Evolutionary conservation across 2,329 filamentous ascomycete species (phyloP).

Genomic region (Coniochaeta sp.): DNA sequence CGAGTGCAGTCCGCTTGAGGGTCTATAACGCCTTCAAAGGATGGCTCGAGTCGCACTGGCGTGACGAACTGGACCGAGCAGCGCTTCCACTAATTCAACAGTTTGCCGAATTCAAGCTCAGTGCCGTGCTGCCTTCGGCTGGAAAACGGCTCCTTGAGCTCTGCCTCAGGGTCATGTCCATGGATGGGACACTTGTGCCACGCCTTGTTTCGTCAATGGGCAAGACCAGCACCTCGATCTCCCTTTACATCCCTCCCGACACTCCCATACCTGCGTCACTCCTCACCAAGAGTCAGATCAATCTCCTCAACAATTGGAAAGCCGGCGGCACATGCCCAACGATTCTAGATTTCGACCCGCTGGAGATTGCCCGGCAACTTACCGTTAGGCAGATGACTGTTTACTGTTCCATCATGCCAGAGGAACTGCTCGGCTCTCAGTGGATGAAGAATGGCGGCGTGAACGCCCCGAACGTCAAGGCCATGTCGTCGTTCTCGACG

Average conservation of each 20-base stretch:
- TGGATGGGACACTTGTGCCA: slow-evolving; percentile 70
- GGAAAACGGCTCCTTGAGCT: slow-evolving; percentile 76
- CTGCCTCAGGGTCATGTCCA: slow-evolving; percentile 65
- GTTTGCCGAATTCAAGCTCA: slow-evolving; percentile 72
- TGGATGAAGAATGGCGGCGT: slow-evolving; percentile 86
- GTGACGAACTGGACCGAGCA: slow-evolving; percentile 68
- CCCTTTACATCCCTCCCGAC: slow-evolving; percentile 64
- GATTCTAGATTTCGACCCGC: slow-evolving; percentile 83
- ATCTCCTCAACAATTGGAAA: slow-evolving; percentile 67
- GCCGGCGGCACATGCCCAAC: slow-evolving; percentile 61
- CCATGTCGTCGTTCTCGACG: slow-evolving; percentile 88
- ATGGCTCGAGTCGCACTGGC: slow-evolving; percentile 96
- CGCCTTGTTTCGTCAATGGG: slow-evolving; percentile 79
- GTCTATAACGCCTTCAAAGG: slow-evolving; percentile 97
- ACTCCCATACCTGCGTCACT: slow-evolving; percentile 62
- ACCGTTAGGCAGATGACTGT: slow-evolving; percentile 87
- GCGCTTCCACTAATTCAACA: slow-evolving; percentile 69
- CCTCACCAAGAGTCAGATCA: slow-evolving; percentile 70
- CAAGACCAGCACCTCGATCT: slow-evolving; percentile 73
- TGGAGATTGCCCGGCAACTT: slow-evolving; percentile 86
- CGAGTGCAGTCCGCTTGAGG: slow-evolving; percentile 75
- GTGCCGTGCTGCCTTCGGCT: slow-evolving; percentile 63
- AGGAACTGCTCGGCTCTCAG: slow-evolving; percentile 84
- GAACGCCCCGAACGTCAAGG: slow-evolving; percentile 81
- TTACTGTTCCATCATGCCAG: slow-evolving; percentile 85